phyloP scores from a whole-genome alignment of 441 rosid genomes.

The Populus trichocarpa region DNA sequence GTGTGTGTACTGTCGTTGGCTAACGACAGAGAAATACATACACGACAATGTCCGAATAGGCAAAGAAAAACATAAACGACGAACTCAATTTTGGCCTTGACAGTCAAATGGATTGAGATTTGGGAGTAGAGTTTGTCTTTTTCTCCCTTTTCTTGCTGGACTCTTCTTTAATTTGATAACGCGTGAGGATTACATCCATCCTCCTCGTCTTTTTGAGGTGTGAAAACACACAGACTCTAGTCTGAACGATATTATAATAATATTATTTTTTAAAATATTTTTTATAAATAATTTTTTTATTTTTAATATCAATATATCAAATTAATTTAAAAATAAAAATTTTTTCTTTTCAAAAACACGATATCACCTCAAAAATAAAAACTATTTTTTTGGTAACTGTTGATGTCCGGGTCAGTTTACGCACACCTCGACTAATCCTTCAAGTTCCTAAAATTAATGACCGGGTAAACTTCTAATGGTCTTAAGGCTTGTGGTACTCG shows the following conservation, averaged over 20 bases:
- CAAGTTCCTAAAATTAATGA: rapidly evolving
- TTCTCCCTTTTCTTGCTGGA: too few relatives aligned
- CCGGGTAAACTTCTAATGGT: rapidly evolving
- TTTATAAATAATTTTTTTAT: too few relatives aligned
- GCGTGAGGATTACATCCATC: too few relatives aligned
- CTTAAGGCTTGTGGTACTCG: rapidly evolving
- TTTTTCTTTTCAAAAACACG: too few relatives aligned
- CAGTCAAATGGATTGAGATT: neutral
- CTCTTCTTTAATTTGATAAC: too few relatives aligned
- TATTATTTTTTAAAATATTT: too few relatives aligned
- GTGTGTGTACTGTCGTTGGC: neutral
- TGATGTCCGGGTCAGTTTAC: rapidly evolving
- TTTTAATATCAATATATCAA: too few relatives aligned
- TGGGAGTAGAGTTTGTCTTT: neutral
- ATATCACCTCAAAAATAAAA: rapidly evolving
- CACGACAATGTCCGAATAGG: neutral
- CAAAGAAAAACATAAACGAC: neutral
- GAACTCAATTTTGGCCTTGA: neutral
- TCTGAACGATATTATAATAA: too few relatives aligned
- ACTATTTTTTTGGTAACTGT: too few relatives aligned
- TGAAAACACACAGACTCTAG: too few relatives aligned
- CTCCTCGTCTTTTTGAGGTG: too few relatives aligned
- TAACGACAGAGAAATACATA: neutral
- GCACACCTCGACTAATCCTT: rapidly evolving
- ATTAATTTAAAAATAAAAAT: too few relatives aligned